Conservation (phyloP, 352 stramenopile genomes). For the Pythium phragmitis region DNA sequence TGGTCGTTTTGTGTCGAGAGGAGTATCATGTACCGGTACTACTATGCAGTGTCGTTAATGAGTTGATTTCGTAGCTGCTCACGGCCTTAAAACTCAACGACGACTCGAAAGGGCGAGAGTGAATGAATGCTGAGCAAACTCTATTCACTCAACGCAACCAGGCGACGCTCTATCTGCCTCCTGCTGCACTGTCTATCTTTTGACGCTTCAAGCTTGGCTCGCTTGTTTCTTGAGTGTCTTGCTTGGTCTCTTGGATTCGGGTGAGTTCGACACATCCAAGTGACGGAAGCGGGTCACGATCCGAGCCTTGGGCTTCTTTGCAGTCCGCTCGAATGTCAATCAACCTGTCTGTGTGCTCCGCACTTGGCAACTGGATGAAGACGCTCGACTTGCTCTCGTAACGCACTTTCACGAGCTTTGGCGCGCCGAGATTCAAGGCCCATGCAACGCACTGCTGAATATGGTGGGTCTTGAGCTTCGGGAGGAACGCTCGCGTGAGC, state of each 20-base stretch:
- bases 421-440: slow-evolving; percentile 37
- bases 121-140: too few species aligned
- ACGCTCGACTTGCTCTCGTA: slow-evolving; percentile 23
- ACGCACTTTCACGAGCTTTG: slow-evolving; percentile 16
- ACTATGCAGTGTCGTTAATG: too few species aligned
- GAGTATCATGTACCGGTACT: too few species aligned
- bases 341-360: slow-evolving; percentile 12
- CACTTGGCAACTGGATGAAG: slow-evolving; percentile 20
- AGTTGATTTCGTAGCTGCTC: too few species aligned
- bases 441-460: slow-evolving; percentile 72
- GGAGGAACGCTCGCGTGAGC: slow-evolving; percentile 43
- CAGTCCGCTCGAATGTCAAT: slow-evolving; percentile 20
- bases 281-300: slow-evolving; percentile 24
- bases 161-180: slow-evolving; percentile 1
- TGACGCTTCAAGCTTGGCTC: slow-evolving; percentile 11
- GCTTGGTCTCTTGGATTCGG: not conserved
- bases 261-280: slow-evolving; percentile 27
- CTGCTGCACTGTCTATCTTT: not conserved
- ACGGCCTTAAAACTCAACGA: too few species aligned
- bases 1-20: too few species aligned
- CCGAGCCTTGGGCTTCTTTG: slow-evolving; percentile 9
- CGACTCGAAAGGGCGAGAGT: too few species aligned
- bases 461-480: slow-evolving; percentile 63
- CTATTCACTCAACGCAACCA: slow-evolving; percentile 16
- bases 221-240: not conserved